A percentile compares a stretch with the other conserved stretches of the same genome.
Conservation (phyloP, 371 early-diverging fungal species). For the Circinella umbellata region DNA sequence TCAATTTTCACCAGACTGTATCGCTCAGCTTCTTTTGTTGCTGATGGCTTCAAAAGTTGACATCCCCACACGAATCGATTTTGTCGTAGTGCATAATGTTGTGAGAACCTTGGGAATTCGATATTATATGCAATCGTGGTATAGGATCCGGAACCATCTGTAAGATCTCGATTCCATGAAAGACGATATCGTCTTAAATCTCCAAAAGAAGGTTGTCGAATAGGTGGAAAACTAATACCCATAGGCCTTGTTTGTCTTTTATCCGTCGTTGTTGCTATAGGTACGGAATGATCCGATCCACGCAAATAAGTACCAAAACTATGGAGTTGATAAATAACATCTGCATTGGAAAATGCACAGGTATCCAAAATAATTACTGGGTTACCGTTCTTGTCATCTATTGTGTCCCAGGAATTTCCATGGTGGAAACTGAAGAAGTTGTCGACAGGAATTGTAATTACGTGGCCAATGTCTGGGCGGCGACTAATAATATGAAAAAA, state of each 20-base stretch:
- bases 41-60: background rate
- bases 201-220: constrained; percentile 33
- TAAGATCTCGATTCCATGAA: constrained; percentile 5
- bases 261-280: constrained; percentile 20
- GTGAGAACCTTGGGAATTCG: constrained; percentile 48
- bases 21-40: constrained; percentile 26
- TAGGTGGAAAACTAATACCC: constrained; percentile 26
- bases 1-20: constrained; percentile 51
- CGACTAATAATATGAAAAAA: constrained; percentile 59
- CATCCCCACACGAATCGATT: constrained; percentile 45
- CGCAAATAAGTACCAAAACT: constrained; percentile 33
- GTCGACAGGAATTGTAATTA: constrained; percentile 52
- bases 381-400: constrained; percentile 33
- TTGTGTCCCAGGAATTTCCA: constrained; percentile 54
- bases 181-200: constrained; percentile 34
- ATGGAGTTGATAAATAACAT: constrained; percentile 40
- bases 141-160: background rate
- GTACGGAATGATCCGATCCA: background rate
- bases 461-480: constrained; percentile 31
- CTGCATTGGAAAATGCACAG: constrained; percentile 35
- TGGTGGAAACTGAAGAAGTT: constrained; percentile 61
- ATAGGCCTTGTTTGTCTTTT: background rate
- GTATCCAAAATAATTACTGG: constrained; percentile 33
- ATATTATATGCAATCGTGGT: constrained; percentile 40
- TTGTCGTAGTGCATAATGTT: constrained; percentile 11